Percentiles rank a stretch among this genome's conserved stretches.
phyloP scores from a whole-genome alignment of 1,284 basidiomycete genomes.

The Hortiboletus rubellus region DNA sequence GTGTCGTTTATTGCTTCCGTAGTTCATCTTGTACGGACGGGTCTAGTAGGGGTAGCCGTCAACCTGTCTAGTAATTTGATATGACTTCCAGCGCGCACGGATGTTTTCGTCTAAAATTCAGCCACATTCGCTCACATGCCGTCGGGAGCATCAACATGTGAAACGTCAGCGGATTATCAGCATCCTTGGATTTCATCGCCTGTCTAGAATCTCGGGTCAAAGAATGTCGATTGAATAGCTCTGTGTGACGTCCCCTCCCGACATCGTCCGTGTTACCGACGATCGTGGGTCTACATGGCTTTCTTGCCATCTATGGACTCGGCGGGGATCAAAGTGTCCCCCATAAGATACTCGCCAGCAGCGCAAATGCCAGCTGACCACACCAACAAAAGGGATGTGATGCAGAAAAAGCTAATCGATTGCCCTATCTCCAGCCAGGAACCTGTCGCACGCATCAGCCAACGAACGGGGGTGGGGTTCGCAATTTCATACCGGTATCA shows the following conservation, averaged over 20 bases:
- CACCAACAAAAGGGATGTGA: conserved; percentile 75
- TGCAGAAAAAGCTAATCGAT: conserved; percentile 86
- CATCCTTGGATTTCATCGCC: neutral
- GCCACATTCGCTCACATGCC: conserved; percentile 8
- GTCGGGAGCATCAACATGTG: neutral
- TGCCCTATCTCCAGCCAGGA: conserved; percentile 92
- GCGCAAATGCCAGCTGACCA: conserved; percentile 79
- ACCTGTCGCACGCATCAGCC: conserved; percentile 40
- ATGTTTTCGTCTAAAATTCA: neutral
- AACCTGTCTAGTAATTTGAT: conserved; percentile 4
- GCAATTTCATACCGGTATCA: conserved; percentile 59
- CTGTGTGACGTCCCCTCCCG: conserved; percentile 2
- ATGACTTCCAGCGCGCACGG: neutral
- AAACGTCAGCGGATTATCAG: conserved; percentile 5
- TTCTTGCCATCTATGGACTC: conserved; percentile 22
- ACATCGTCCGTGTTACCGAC: conserved; percentile 17
- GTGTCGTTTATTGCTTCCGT: neutral
- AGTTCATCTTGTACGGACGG: neutral
- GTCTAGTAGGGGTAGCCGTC: neutral
- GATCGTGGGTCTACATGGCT: conserved; percentile 27
- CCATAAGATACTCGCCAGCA: conserved; percentile 67
- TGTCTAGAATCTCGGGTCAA: neutral
- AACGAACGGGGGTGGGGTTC: neutral
- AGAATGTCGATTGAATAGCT: neutral
- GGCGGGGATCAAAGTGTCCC: conserved; percentile 26